Base-by-base conservation (phyloP, 2,329 filamentous ascomycete species). In the Fusarium proliferatum region DNA sequence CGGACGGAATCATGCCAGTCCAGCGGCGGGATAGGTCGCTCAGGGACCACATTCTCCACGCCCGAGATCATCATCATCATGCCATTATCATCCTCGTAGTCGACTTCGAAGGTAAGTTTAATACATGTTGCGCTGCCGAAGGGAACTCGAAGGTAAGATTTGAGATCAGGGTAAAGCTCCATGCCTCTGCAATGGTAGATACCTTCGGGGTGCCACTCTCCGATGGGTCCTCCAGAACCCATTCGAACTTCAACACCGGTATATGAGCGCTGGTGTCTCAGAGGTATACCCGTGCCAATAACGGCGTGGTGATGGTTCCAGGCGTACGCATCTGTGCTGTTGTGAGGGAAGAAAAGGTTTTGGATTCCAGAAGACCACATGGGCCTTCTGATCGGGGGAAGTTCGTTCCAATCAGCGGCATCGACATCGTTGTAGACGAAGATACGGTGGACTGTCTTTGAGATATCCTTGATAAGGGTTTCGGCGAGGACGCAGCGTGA, bases 1-100 rank as follows among this genome's bases (percentile, higher is more conserved):
- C 75, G 73, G 11, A 75, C 48, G 4, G 73, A 68, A 48, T 77
- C 76, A 46, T 75, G 41, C 52, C 57, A 51, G 17, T 57, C 36
- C 28, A 19, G 13, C 13, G 41, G 46, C 17, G 34, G 34, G n/a
- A 60, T 28, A 36, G 65, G 43, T 17, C 23, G 17, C n/a, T 42
- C 36, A n/a, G 57, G 26, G 21, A 53, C 59, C 28, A 69, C 52
- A 13, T 43, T 69, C 26, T 53, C 65, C 42, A 49, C 62, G 12
- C 33, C 36, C 4, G 48, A 28, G 3, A 61, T 61, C 9, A 67
- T 21, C 19, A 61, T 38, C 13, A 28, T 16, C n/a, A 34, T 23
- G 45, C 13, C 28, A 19, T 42, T 28, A 17, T 38, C 16, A 8
- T 17, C 48, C 15, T 61, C 7, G 23, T 28, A 17, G 23, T 26